Evolutionary conservation across 345 rosid genomes (phyloP).

Genomic region (Trapa bicornis): DNA sequence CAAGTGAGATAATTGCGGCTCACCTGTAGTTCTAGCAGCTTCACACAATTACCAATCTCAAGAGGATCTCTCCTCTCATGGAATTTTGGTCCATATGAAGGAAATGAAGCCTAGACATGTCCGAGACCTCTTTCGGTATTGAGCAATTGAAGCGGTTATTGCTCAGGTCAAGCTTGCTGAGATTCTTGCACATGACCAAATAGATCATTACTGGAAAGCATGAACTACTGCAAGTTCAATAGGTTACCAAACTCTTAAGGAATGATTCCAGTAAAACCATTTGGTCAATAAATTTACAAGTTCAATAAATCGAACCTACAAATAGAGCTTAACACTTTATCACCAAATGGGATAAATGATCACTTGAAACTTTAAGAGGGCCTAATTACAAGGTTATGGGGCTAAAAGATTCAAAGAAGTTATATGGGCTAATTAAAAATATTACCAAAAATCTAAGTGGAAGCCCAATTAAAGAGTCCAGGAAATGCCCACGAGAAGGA

Average conservation of each 20-base stretch:
- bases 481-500: too few species aligned
- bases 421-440: too few species aligned
- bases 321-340: too few species aligned
- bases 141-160: constrained; percentile 71
- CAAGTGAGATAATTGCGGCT: constrained; percentile 69
- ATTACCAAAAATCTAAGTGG: too few species aligned
- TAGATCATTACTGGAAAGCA: constrained; percentile 70
- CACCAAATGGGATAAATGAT: too few species aligned
- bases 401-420: too few species aligned
- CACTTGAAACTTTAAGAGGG: too few species aligned
- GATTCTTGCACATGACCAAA: constrained; percentile 76
- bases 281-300: constrained; percentile 15
- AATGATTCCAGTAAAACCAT: constrained; percentile 68
- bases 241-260: constrained; percentile 71
- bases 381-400: too few species aligned
- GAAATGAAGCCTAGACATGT: constrained; percentile 52
- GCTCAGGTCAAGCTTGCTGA: constrained; percentile 76
- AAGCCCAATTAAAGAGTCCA: too few species aligned
- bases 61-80: constrained; percentile 59
- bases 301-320: too few species aligned
- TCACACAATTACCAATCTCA: constrained; percentile 59
- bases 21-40: constrained; percentile 44
- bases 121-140: constrained; percentile 50
- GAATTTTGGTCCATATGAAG: constrained; percentile 58
- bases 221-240: constrained; percentile 71